Evolutionary conservation across 106 monocot genomes (phyloP).

Genomic region (Posidonia australis): DNA sequence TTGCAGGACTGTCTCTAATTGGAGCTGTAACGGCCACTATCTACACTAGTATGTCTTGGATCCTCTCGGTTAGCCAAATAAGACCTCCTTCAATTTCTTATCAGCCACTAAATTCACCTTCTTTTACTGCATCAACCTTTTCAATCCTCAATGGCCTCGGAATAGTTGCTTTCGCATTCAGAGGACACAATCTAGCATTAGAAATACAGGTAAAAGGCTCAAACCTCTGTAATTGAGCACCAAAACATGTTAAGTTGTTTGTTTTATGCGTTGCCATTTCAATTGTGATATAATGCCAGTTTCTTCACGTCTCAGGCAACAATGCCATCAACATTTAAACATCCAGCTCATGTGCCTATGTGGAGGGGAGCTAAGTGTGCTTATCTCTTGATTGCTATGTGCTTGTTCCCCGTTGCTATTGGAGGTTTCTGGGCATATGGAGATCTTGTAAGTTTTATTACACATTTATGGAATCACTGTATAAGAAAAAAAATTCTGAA

Average conservation of each 20-base stretch:
- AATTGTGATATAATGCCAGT: neutral
- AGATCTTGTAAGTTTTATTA: conserved; percentile 72
- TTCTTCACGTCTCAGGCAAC: conserved; percentile 49
- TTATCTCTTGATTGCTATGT: conserved; percentile 71
- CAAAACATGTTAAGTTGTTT: no score
- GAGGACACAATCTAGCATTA: conserved; percentile 89
- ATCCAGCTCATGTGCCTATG: conserved; percentile 93
- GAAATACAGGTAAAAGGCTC: conserved; percentile 73
- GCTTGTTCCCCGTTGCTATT: conserved; percentile 80
- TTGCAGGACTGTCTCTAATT: conserved; percentile 86
- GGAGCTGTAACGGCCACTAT: conserved; percentile 84
- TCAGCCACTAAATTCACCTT: conserved; percentile 33
- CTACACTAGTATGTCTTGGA: conserved; percentile 78
- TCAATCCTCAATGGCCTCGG: conserved; percentile 76
- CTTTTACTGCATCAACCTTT: conserved; percentile 36
- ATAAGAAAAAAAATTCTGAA: no score
- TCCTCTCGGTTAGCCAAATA: conserved; percentile 73
- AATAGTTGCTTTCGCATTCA: conserved; percentile 92
- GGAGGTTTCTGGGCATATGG: conserved; percentile 96
- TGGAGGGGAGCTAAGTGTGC: conserved; percentile 97
- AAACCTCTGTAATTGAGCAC: neutral
- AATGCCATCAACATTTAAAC: conserved; percentile 96
- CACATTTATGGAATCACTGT: no score
- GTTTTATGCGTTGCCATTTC: neutral
- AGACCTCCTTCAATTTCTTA: conserved; percentile 68